phyloP scores from a whole-genome alignment of 371 early-diverging fungal genomes.

The Apophysomyces variabilis region DNA sequence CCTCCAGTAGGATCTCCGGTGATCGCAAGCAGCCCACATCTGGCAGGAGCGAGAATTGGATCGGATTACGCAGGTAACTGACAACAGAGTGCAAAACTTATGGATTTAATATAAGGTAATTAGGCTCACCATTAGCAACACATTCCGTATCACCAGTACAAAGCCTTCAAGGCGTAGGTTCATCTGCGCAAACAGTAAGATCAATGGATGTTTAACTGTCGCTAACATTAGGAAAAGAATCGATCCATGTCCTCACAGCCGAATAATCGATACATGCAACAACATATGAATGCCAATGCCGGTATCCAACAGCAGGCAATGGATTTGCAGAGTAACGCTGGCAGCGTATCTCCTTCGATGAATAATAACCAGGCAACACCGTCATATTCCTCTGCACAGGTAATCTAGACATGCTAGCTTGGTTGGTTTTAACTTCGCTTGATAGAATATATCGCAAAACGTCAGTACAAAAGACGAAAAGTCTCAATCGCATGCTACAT shows the following conservation, averaged over 20 bases:
- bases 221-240: conserved; percentile 16
- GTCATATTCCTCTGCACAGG: conserved; percentile 29
- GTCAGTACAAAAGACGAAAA: conserved; percentile 12
- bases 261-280: conserved; percentile 36
- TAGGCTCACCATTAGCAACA: conserved; percentile 33
- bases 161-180: conserved; percentile 31
- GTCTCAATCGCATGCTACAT: conserved; percentile 16
- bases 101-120: neutral
- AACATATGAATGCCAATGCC: conserved; percentile 21
- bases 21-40: conserved; percentile 37
- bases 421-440: too few relatives aligned
- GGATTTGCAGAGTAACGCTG: conserved; percentile 25
- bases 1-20: conserved; percentile 35
- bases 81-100: neutral
- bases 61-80: conserved; percentile 41
- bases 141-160: conserved; percentile 37
- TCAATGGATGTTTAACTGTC: neutral
- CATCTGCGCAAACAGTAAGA: conserved; percentile 35
- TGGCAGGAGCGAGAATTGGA: conserved; percentile 28
- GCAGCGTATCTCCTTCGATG: conserved; percentile 24
- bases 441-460: neutral
- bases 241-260: conserved; percentile 49
- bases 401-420: neutral
- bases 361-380: conserved; percentile 25
- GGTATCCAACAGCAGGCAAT: conserved; percentile 18